These are phyloP conservation scores for Ceratobasidium sp. DNA, from an alignment of 1,284 basidiomycete genomes.

Conservation along the genomic window DNA sequence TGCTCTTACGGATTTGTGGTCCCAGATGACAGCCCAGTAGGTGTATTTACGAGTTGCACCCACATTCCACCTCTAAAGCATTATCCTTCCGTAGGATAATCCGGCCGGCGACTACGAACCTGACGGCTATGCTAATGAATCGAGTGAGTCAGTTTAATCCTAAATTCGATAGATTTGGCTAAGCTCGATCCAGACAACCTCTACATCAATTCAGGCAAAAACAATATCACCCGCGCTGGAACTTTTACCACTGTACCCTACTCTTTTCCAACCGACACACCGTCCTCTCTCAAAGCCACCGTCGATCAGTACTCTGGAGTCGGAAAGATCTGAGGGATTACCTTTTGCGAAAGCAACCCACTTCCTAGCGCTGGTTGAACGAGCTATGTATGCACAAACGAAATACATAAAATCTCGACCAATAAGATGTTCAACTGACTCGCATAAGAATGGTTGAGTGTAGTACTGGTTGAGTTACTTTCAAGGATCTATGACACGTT, in stretches of 20 bases:
- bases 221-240: conserved; percentile 23
- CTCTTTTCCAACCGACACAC: conserved; percentile 9
- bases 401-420: too few relatives aligned
- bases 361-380: neutral
- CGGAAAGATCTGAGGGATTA: conserved; percentile 18
- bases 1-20: conserved; percentile 27
- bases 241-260: conserved; percentile 23
- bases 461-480: too few relatives aligned
- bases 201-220: conserved; percentile 26
- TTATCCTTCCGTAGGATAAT: neutral
- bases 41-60: too few relatives aligned
- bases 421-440: too few relatives aligned
- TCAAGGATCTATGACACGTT: too few relatives aligned
- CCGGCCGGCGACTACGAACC: conserved; percentile 29
- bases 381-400: too few relatives aligned
- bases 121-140: conserved; percentile 31
- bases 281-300: conserved; percentile 14
- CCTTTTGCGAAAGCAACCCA: neutral
- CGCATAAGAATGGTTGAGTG: too few relatives aligned
- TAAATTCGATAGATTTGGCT: neutral
- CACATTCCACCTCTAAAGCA: too few relatives aligned
- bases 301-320: conserved; percentile 28
- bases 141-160: neutral
- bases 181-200: conserved; percentile 1
- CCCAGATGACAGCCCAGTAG: conserved; percentile 32